Percentiles rank a stretch among this genome's conserved stretches.
Conservation (phyloP, 805 yeast genomes). For the Starmerella stigmatis region DNA sequence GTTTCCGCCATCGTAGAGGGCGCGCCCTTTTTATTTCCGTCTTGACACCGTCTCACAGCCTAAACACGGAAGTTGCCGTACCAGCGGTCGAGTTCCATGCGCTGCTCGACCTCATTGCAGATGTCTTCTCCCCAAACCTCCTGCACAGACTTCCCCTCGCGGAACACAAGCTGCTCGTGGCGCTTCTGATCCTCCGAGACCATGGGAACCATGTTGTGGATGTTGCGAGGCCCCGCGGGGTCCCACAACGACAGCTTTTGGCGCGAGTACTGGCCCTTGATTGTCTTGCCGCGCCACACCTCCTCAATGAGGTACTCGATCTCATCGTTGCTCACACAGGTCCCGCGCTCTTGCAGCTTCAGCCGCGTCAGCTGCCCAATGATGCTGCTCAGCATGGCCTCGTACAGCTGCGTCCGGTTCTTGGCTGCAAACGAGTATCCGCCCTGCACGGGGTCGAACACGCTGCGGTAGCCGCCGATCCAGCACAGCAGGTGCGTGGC, state of each 20-base stretch:
- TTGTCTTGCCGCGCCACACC: conserved; percentile 84
- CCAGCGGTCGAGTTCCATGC: conserved; percentile 67
- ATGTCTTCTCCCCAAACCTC: conserved; percentile 57
- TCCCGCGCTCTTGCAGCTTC: conserved; percentile 55
- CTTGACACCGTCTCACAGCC: background rate
- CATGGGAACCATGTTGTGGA: conserved; percentile 76
- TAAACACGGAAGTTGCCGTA: conserved; percentile 47
- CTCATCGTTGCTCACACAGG: conserved; percentile 56
- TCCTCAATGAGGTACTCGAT: conserved; percentile 81
- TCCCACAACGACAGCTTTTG: conserved; percentile 80
- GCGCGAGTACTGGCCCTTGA: conserved; percentile 72
- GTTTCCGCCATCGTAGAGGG: too few species aligned
- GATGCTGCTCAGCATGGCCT: conserved; percentile 66
- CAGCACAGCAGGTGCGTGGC: conserved; percentile 73
- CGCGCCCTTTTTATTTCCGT: too few species aligned
- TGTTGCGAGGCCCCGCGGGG: conserved; percentile 47
- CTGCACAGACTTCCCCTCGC: conserved; percentile 50
- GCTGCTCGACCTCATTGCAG: conserved; percentile 41
- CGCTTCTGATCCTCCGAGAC: conserved; percentile 74
- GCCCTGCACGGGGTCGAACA: conserved; percentile 36
- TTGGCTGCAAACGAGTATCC: conserved; percentile 81
- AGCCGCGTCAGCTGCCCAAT: conserved; percentile 81
- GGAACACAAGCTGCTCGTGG: conserved; percentile 69
- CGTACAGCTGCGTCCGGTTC: conserved; percentile 75
- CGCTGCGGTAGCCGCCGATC: conserved; percentile 68